A percentile compares a stretch with the other conserved stretches of the same genome.
phyloP scores from a whole-genome alignment of 371 early-diverging fungal species.

The Apophysomyces elegans region DNA sequence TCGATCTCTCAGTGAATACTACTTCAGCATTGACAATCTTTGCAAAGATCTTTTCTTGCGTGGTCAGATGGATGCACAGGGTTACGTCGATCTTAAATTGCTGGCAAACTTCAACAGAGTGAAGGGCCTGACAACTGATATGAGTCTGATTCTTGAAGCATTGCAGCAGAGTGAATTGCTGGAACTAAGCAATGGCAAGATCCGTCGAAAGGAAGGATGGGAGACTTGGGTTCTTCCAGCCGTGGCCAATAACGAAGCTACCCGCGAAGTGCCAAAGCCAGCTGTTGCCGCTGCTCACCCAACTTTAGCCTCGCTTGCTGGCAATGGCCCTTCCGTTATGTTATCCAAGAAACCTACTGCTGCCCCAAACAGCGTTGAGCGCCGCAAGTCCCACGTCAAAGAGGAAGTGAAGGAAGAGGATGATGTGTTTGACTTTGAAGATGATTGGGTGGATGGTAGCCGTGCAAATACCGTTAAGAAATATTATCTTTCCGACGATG shows the following conservation, averaged over 20 bases:
- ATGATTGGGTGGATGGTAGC: slow-evolving; percentile 57
- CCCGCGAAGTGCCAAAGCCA: slow-evolving; percentile 14
- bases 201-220: slow-evolving; percentile 80
- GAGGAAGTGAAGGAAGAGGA: slow-evolving; percentile 58
- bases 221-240: slow-evolving; percentile 69
- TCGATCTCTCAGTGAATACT: slow-evolving; percentile 69
- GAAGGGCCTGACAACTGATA: slow-evolving; percentile 69
- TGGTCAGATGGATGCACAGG: slow-evolving; percentile 83
- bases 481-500: slow-evolving; percentile 69
- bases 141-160: slow-evolving; percentile 64
- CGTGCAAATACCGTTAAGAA: slow-evolving; percentile 65
- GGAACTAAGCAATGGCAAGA: slow-evolving; percentile 61
- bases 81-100: slow-evolving; percentile 74
- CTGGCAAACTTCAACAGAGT: slow-evolving; percentile 90
- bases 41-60: slow-evolving; percentile 94
- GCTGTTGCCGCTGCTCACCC: slow-evolving; percentile 38
- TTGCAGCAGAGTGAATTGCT: slow-evolving; percentile 56
- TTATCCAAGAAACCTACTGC: slow-evolving; percentile 16
- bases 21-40: slow-evolving; percentile 94
- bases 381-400: slow-evolving; percentile 24
- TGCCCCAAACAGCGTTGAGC: slow-evolving; percentile 27
- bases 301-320: slow-evolving; percentile 49
- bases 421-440: slow-evolving; percentile 80
- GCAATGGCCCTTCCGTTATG: slow-evolving; percentile 9
- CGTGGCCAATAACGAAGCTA: slow-evolving; percentile 10